These are phyloP conservation scores for Microsporum canis DNA, from an alignment of 2,329 filamentous ascomycete genomes.

Conservation along the genomic window DNA sequence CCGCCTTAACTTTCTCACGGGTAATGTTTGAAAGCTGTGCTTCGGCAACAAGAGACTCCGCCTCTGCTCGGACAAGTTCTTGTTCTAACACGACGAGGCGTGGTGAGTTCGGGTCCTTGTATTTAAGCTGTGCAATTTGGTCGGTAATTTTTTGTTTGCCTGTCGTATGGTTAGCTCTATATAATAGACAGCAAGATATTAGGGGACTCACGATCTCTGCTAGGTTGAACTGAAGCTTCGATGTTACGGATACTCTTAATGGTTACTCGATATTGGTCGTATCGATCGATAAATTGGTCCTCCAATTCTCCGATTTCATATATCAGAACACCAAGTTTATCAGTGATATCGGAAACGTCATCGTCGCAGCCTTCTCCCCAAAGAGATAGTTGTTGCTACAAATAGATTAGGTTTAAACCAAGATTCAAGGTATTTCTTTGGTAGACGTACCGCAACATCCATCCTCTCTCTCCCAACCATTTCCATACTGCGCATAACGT, in stretches of 20 bases:
- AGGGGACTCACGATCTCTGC: constrained; percentile 71
- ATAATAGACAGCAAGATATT: neutral
- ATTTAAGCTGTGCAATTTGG: constrained; percentile 96
- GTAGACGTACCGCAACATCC: constrained; percentile 78
- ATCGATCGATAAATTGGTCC: constrained; percentile 95
- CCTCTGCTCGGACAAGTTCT: constrained; percentile 94
- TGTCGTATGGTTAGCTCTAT: constrained; percentile 26
- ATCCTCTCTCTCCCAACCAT: constrained; percentile 90
- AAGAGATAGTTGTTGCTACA: constrained; percentile 91
- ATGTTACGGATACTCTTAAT: constrained; percentile 99
- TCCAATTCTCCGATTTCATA: constrained; percentile 98
- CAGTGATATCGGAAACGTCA: constrained; percentile 95
- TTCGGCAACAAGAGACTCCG: constrained; percentile 96
- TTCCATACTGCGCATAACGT: constrained; percentile 98
- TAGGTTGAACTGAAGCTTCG: constrained; percentile 94
- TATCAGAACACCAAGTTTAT: constrained; percentile 94
- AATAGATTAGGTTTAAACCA: constrained; percentile 14
- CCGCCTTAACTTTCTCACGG: constrained; percentile 96
- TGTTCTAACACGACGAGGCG: constrained; percentile 97
- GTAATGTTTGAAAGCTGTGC: constrained; percentile 99
- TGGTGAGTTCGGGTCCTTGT: constrained; percentile 97
- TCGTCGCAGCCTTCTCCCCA: constrained; percentile 96
- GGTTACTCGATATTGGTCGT: constrained; percentile 97
- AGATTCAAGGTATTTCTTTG: neutral
- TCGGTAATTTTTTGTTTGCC: constrained; percentile 99